Conservation (phyloP, 208 protist genomes). For the Balamuthia mandrillaris region DNA sequence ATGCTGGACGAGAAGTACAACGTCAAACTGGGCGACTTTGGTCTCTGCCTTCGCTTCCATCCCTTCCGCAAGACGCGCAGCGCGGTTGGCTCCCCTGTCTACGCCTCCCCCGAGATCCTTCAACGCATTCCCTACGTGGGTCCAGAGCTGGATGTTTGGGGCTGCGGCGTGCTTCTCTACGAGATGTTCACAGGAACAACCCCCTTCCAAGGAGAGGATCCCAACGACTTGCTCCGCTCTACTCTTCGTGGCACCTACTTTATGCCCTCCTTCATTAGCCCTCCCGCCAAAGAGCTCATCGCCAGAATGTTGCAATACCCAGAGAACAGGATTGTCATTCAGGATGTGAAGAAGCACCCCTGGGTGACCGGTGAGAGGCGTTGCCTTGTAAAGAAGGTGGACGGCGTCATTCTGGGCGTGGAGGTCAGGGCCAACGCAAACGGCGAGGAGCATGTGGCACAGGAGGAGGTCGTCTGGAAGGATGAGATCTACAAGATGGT, state of each 20-base stretch:
- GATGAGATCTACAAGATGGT: too few relatives aligned
- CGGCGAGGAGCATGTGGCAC: too few relatives aligned
- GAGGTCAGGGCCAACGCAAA: too few relatives aligned
- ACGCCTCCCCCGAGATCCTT: not conserved
- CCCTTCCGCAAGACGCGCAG: not conserved
- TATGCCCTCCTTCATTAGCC: not conserved
- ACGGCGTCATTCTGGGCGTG: too few relatives aligned
- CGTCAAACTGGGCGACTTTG: constrained; percentile 3
- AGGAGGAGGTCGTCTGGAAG: too few relatives aligned
- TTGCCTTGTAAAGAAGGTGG: too few relatives aligned
- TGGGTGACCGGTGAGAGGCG: too few relatives aligned
- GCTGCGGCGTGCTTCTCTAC: not conserved
- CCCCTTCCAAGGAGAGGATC: not conserved
- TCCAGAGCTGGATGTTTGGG: constrained; percentile 1
- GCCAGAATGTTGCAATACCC: not conserved
- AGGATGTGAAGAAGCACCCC: too few relatives aligned
- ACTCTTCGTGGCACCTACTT: not conserved
- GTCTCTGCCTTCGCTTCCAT: not conserved
- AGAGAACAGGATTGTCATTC: not conserved
- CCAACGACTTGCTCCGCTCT: not conserved
- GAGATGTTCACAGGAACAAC: not conserved
- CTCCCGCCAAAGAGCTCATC: not conserved
- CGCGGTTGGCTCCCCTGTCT: not conserved
- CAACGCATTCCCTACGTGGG: not conserved
- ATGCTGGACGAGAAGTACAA: not conserved